These are phyloP conservation scores for Tillandsia leiboldiana DNA, from an alignment of 176 grass and related monocot species.

Conservation along the genomic window DNA sequence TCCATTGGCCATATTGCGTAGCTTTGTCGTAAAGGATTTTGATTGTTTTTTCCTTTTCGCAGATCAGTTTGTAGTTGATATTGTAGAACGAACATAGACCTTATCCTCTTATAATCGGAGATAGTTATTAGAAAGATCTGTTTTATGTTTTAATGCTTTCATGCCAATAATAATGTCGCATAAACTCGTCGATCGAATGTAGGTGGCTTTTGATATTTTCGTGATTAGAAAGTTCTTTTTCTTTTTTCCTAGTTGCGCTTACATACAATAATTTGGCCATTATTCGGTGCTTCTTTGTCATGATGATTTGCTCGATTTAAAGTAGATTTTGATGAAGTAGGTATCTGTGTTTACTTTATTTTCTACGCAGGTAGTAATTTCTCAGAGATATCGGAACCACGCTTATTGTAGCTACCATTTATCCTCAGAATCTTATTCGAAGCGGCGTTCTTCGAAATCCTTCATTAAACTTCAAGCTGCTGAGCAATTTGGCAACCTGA, in stretches of 20 bases:
- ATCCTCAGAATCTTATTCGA: background rate
- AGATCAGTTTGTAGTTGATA: too few species aligned
- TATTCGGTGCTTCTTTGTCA: background rate
- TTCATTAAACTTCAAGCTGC: conserved; percentile 12
- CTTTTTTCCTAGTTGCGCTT: background rate
- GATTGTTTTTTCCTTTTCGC: too few species aligned
- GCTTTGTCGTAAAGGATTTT: too few species aligned
- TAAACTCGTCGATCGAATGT: too few species aligned
- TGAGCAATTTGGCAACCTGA: conserved; percentile 1
- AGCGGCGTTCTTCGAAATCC: background rate
- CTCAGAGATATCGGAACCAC: background rate
- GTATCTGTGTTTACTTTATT: background rate
- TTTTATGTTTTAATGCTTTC: background rate
- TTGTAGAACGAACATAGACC: too few species aligned
- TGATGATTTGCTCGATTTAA: background rate
- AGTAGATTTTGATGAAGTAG: too few species aligned
- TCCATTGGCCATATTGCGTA: too few species aligned
- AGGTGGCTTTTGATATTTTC: too few species aligned
- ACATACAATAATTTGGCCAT: background rate
- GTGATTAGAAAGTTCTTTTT: too few species aligned
- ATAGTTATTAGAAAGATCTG: background rate
- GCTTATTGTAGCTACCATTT: background rate
- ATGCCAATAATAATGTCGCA: background rate
- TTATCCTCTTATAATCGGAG: too few species aligned
- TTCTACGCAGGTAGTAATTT: background rate